Conservation (phyloP, 352 stramenopile species). For the Stephanocyclus meneghinianus region DNA sequence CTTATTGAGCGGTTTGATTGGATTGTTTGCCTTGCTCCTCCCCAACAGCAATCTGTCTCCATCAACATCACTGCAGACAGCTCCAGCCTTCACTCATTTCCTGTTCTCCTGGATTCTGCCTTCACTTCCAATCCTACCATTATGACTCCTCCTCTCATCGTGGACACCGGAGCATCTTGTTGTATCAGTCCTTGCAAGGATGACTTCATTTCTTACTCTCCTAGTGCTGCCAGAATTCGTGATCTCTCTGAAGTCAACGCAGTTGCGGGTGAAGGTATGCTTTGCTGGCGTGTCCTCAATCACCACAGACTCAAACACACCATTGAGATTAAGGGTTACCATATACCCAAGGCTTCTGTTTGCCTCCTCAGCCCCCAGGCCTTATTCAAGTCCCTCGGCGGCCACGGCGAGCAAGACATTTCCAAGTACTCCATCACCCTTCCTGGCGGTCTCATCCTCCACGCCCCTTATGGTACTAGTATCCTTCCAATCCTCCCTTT, state of each 20-base stretch:
- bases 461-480: background rate
- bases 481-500: background rate
- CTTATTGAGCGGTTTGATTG: too few species aligned
- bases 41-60: too few species aligned
- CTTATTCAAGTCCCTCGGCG: background rate
- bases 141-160: too few species aligned
- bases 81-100: too few species aligned
- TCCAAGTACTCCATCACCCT: background rate
- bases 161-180: too few species aligned
- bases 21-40: too few species aligned
- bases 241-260: background rate
- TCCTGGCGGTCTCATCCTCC: background rate
- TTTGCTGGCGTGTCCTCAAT: background rate
- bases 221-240: background rate
- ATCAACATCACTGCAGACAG: too few species aligned
- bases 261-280: background rate
- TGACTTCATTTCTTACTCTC: too few species aligned
- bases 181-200: too few species aligned
- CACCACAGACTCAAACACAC: background rate
- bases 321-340: background rate
- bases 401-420: background rate
- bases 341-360: background rate
- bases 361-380: constrained; percentile 1
- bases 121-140: too few species aligned
- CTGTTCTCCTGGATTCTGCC: too few species aligned